These are phyloP conservation scores for Herpotrichia juniperi DNA, from an alignment of 2,329 filamentous ascomycete genomes.

Conservation along the genomic window DNA sequence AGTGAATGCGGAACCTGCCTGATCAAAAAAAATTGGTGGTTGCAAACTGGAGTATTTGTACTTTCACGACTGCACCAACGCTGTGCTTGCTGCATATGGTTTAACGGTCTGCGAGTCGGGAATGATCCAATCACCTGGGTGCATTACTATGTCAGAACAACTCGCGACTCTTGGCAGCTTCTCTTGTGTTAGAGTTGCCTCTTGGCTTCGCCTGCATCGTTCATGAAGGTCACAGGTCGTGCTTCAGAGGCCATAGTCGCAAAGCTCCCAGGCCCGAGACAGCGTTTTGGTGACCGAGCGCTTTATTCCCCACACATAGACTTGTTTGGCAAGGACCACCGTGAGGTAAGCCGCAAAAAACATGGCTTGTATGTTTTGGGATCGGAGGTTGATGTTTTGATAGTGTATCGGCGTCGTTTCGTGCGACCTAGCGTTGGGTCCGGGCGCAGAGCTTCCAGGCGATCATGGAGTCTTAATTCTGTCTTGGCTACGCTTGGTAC, in stretches of 20 bases:
- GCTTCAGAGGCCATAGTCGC: constrained; percentile 15
- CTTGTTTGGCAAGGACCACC: neutral
- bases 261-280: neutral
- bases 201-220: constrained; percentile 22
- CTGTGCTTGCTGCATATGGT: neutral
- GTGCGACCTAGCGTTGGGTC: constrained; percentile 19
- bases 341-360: constrained; percentile 7
- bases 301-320: constrained; percentile 11
- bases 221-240: constrained; percentile 11
- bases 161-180: constrained; percentile 24
- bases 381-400: constrained; percentile 36
- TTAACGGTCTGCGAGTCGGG: neutral
- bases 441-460: constrained; percentile 33
- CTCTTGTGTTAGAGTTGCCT: constrained; percentile 18
- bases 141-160: neutral
- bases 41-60: constrained; percentile 9
- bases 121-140: neutral
- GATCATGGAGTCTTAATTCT: constrained; percentile 14
- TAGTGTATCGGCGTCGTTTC: constrained; percentile 41
- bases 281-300: neutral
- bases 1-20: constrained; percentile 13
- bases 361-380: constrained; percentile 27
- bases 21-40: neutral
- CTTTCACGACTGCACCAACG: neutral
- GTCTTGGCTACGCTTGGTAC: neutral